Evolutionary conservation across 2,329 filamentous ascomycete species (phyloP).

Genomic region (Orbilia javanica): DNA sequence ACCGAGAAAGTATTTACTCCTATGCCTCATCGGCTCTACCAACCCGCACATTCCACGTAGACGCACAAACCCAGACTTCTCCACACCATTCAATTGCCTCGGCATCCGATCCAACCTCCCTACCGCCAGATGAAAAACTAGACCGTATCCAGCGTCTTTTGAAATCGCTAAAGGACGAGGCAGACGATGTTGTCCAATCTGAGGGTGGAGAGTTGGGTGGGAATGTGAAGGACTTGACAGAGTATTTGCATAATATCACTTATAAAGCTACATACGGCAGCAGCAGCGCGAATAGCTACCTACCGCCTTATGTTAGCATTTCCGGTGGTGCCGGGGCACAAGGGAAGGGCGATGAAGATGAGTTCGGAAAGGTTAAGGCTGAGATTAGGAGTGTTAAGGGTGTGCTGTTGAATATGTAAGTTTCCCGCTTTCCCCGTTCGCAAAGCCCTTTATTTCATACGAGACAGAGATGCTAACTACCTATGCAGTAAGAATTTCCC

Average conservation of each 20-base stretch:
- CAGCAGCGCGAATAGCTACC: slow-evolving; percentile 59
- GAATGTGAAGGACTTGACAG: slow-evolving; percentile 70
- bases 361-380: slow-evolving; percentile 78
- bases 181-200: slow-evolving; percentile 59
- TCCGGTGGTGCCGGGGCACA: slow-evolving; percentile 65
- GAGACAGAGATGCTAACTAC: slow-evolving; percentile 1
- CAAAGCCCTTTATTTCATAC: neutral
- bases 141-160: slow-evolving; percentile 60
- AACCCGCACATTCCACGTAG: slow-evolving; percentile 83
- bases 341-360: slow-evolving; percentile 74
- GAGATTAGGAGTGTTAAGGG: slow-evolving; percentile 85
- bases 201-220: slow-evolving; percentile 62
- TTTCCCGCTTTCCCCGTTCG: slow-evolving; percentile 8
- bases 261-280: slow-evolving; percentile 66
- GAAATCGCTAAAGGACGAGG: slow-evolving; percentile 61
- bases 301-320: slow-evolving; percentile 67
- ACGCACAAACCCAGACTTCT: slow-evolving; percentile 83
- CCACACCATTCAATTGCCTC: slow-evolving; percentile 66
- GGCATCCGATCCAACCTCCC: slow-evolving; percentile 60
- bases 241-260: slow-evolving; percentile 75
- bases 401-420: slow-evolving; percentile 72
- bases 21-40: slow-evolving; percentile 72
- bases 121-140: slow-evolving; percentile 61
- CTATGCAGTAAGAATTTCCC: slow-evolving; percentile 62
- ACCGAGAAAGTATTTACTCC: slow-evolving; percentile 50